Evolutionary conservation across 202 grass and related monocot genomes (phyloP).

Genomic region (Eragrostis tef): DNA sequence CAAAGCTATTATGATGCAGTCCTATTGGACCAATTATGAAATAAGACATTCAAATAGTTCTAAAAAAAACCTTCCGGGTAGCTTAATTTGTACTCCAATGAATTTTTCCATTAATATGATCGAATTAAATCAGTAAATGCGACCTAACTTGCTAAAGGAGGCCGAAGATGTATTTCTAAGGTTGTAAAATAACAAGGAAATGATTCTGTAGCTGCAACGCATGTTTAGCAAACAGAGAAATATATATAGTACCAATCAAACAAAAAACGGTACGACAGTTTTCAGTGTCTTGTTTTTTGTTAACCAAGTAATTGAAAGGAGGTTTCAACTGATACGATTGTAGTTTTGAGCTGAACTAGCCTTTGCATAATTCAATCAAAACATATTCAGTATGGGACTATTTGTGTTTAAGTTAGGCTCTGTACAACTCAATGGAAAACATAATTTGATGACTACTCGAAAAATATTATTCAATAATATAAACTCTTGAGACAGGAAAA

Average conservation of each 20-base stretch:
- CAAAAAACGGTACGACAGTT: neutral
- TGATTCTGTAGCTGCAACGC: neutral
- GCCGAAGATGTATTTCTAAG: neutral
- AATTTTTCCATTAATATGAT: neutral
- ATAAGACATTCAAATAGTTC: neutral
- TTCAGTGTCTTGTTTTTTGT: neutral
- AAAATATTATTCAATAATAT: neutral
- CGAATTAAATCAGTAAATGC: neutral
- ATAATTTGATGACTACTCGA: neutral
- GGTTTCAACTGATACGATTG: neutral
- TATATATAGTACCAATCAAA: neutral
- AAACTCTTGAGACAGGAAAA: neutral
- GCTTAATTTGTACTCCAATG: neutral
- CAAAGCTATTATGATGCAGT: neutral
- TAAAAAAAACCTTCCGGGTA: neutral
- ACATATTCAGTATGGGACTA: neutral
- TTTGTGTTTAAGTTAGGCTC: neutral
- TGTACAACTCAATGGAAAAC: neutral
- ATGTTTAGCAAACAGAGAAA: neutral
- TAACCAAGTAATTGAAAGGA: neutral
- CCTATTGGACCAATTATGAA: neutral
- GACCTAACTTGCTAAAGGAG: neutral
- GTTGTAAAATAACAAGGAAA: neutral
- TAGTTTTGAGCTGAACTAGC: neutral
- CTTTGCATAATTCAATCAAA: neutral